Conservation (phyloP, 495 filamentous ascomycete genomes). For the Trichoderma reesei region DNA sequence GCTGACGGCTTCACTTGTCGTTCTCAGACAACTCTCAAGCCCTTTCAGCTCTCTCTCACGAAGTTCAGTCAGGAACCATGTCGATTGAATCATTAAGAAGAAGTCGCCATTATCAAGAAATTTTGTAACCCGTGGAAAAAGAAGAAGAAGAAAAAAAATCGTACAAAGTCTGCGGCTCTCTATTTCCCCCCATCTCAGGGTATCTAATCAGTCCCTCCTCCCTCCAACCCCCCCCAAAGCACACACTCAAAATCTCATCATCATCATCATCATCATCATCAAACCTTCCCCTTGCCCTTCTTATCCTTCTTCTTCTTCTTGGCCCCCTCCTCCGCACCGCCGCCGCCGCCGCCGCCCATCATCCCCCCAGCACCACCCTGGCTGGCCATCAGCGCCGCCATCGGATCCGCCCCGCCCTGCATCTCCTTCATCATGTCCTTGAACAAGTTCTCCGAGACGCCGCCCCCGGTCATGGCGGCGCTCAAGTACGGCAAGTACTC, state of each 20-base stretch:
- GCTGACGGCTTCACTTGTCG: no score
- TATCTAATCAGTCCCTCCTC: neutral
- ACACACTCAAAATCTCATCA: neutral
- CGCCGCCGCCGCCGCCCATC: conserved; percentile 17
- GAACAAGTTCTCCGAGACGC: conserved; percentile 90
- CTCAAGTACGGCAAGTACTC: conserved; percentile 75
- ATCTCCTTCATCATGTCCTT: conserved; percentile 98
- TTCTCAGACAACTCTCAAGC: no score
- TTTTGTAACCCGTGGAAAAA: neutral
- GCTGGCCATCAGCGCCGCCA: conserved; percentile 34
- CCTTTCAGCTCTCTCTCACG: no score
- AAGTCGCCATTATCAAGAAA: neutral
- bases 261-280: neutral
- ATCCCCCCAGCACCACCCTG: conserved; percentile 21
- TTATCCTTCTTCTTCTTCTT: conserved; percentile 40
- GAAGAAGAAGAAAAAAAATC: neutral
- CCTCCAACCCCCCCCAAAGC: no score
- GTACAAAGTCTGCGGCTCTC: neutral
- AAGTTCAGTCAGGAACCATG: no score
- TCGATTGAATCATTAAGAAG: neutral
- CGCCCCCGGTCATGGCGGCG: conserved; percentile 82
- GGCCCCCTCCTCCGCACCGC: conserved; percentile 17
- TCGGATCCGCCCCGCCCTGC: conserved; percentile 49
- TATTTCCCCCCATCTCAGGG: neutral
- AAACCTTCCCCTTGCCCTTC: conserved; percentile 32